Base-by-base conservation (phyloP, 768 basidiomycete species). In the Leccinum obscurum region DNA sequence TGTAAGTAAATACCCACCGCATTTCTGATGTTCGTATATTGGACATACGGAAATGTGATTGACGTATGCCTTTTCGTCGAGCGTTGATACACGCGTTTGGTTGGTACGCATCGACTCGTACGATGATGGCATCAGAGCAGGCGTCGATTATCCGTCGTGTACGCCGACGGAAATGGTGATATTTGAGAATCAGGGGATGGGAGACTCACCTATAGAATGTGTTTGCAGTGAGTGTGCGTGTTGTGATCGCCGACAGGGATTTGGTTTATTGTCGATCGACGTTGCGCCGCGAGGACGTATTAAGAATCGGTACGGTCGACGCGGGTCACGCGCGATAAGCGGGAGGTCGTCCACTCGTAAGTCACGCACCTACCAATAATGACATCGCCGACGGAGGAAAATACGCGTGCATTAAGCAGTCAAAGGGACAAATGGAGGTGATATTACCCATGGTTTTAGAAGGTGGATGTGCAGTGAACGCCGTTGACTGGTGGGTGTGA, bases 211-310 rank as follows among this genome's bases (percentile, higher is more conserved):
- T 14, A 48, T 55, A 11, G 62, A 4, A 1, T 20, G n/a, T 13
- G 34, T 24, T 56, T 51, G 60, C 54, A 17, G 22, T 6, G 32
- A 34, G 60, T 30, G 46, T 39, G 62, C 57, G 54, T 64, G 65
- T 64, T 58, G 55, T 68, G 67, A 68, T 70, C 68, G 54, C 60
- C 59, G 64, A 54, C 57, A 61, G 56, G 44, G 62, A 59, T 56
- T 20, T 26, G 14, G 48, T 60, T 35, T 22, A 49, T 26, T 24
- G 46, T 37, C 28, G 15, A 32, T 22, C 11, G 32, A 41, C 26
- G 52, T 48, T 55, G 30, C n/a, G 32, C 32, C 56, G 30, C 13
- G 56, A 60, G 54, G 51, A 66, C 44, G 67, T 55, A 30, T 0
- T 9, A 60, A 66, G 59, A 50, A 48, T 58, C 37, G 56, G 50